These are phyloP conservation scores for Tetracladium setigerum DNA, from an alignment of 495 filamentous ascomycete genomes.

Conservation along the genomic window DNA sequence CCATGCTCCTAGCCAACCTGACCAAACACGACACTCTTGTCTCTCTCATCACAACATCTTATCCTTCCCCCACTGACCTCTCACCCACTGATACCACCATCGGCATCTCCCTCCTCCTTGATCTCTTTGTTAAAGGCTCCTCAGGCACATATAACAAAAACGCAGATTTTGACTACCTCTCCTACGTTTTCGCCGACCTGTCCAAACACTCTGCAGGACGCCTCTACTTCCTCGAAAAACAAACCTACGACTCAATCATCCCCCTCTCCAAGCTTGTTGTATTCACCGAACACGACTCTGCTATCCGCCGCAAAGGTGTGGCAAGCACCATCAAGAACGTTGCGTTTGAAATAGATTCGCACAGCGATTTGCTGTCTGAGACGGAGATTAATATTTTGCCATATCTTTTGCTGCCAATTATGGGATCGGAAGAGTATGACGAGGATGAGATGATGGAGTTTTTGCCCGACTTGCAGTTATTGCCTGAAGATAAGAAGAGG, in stretches of 20 bases:
- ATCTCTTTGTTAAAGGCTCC: conserved; percentile 89
- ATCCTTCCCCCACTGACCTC: conserved; percentile 47
- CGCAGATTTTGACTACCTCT: conserved; percentile 86
- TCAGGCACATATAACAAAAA: conserved; percentile 73
- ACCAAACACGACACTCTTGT: conserved; percentile 68
- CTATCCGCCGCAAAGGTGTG: conserved; percentile 76
- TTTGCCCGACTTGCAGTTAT: conserved; percentile 78
- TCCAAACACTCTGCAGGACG: conserved; percentile 69
- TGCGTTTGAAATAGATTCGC: conserved; percentile 61
- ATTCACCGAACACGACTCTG: conserved; percentile 80
- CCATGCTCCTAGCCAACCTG: conserved; percentile 91
- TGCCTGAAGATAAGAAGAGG: conserved; percentile 84
- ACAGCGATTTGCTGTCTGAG: conserved; percentile 59
- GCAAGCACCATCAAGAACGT: conserved; percentile 91
- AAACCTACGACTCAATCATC: conserved; percentile 70
- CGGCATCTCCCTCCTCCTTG: conserved; percentile 69
- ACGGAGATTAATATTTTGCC: conserved; percentile 72
- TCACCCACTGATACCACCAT: conserved; percentile 67
- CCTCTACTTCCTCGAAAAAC: conserved; percentile 64
- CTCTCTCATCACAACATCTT: conserved; percentile 56
- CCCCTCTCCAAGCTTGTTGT: conserved; percentile 83
- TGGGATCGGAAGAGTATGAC: conserved; percentile 52
- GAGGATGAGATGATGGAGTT: conserved; percentile 72
- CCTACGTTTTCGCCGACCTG: conserved; percentile 89
- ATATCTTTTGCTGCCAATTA: conserved; percentile 69